Base-by-base conservation (phyloP, 495 filamentous ascomycete genomes). In the Apiosordaria backusii region DNA sequence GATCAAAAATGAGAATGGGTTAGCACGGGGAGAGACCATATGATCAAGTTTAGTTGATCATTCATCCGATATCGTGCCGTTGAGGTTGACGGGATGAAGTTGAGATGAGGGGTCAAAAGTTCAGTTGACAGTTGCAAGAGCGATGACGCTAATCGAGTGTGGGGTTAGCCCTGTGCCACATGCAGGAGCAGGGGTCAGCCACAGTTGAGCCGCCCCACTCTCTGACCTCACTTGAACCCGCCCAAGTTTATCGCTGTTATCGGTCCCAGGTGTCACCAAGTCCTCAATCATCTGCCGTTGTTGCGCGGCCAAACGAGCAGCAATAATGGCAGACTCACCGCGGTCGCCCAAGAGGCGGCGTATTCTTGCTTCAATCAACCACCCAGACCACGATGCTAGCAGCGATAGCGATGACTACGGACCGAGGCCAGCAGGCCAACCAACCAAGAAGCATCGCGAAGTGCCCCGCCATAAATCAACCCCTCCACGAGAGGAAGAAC, bases 351-450 rank as follows among this genome's bases (percentile, higher is more conserved):
- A 77, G 61, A 77, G 79, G 68, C 77, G 79, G 66, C 79, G 78
- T 55, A 79, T 82, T 52, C 69, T 83, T 18, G 75, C 77, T 1
- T 82, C 80, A 3, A 76, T 81, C 67, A 82, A 83, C 61, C 79
- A 74, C 9, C 63, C 66, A 45, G 59, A 65, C 1, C 9, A n/a
- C 23, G 60, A 64, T n/a, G 52, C 53, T 16, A 68, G 35, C 35
- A 45, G 35, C 9, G 35, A 45, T 45, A 45, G 35, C 9, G 35
- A 45, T 45, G 35, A 45, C 10, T 45, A 45, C 9, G 35, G 35
- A 7, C 35, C 35, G 21, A 55, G 52, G 18, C 52, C n/a, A 55
- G n/a, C 52, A 23, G n/a, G n/a, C 18, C 52, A 45, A 50, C 2
- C n/a, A 4, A 18, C 16, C 27, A 45, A 25, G 5, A 63, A 18